These are phyloP conservation scores for Schizosaccharomyces octosporus DNA, from an alignment of 805 yeast genomes.

Conservation along the genomic window DNA sequence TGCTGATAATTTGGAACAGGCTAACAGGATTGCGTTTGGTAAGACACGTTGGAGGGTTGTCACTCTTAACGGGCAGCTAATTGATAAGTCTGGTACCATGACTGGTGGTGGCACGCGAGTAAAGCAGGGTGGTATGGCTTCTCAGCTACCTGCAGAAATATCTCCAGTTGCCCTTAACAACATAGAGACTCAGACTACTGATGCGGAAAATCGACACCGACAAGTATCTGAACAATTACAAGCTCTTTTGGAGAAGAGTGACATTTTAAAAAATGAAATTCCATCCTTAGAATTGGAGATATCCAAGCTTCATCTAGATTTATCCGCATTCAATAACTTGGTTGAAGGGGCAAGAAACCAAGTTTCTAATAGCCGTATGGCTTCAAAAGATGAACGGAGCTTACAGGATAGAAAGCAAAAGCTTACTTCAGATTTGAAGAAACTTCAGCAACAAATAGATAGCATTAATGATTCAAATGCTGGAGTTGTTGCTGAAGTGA, in stretches of 20 bases:
- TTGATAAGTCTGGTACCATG: constrained; percentile 84
- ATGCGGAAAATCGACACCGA: neutral
- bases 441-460: constrained; percentile 17
- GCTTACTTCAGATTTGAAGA: constrained; percentile 3
- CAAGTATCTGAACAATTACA: neutral
- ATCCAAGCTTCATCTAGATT: constrained; percentile 30
- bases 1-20: constrained; percentile 51
- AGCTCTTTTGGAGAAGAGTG: too few species aligned
- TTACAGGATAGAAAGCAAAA: constrained; percentile 9
- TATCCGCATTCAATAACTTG: constrained; percentile 21
- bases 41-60: constrained; percentile 65
- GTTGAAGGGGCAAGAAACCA: constrained; percentile 12
- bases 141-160: constrained; percentile 6
- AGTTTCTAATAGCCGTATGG: constrained; percentile 6
- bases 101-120: constrained; percentile 72
- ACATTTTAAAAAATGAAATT: neutral
- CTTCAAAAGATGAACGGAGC: constrained; percentile 7
- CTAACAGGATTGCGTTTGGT: constrained; percentile 73
- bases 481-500: constrained; percentile 31
- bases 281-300: constrained; percentile 39
- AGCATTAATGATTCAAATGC: constrained; percentile 29
- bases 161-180: neutral
- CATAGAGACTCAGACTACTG: neutral
- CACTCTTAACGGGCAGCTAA: constrained; percentile 72
- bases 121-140: constrained; percentile 51